Base-by-base conservation (phyloP, 345 rosid species). In the Rubroshorea leprosula region DNA sequence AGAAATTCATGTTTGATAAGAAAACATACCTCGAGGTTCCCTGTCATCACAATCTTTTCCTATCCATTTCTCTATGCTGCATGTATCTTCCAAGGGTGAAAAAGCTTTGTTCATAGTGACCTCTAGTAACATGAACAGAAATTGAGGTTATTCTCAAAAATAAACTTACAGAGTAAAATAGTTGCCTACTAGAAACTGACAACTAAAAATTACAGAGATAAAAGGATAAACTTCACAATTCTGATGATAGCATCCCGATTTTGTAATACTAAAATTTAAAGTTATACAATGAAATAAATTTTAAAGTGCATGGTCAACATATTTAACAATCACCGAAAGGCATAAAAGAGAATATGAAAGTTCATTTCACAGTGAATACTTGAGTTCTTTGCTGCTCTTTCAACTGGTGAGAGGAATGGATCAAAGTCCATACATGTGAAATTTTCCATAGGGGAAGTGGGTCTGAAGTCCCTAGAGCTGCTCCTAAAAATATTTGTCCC, bases 401-500 rank as follows among this genome's bases (percentile, higher is more conserved):
- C 55, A 18, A 49, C 65, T 23, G 72, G 61, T 19, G 74, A 39
- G 52, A 27, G 23, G 49, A 62, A 48, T 12, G 65, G 18, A 58
- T 46, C 11, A 0, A 35, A 63, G 54, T 73, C 56, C 26, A 23
- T 61, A 62, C 54, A 52, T 51, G 57, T 51, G 4, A 44, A 57
- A 63, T 41, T 66, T 63, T 52, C 38, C 54, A 45, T 38, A 13
- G 76, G 68, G 58, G 75, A 60, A 5, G 65, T 65, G 57, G 68
- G 58, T 52, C 53, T 72, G 56, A 52, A 55, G 14, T 54, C 67
- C 55, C 65, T 54, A 59, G 29, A 16, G 41, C 41, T 45, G 60
- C 55, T 64, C 48, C 62, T 64, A 5, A 53, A 25, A 44, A 39
- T 23, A 5, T 3, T 48, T 38, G 60, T 62, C 31, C 54, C 56